Base-by-base conservation (phyloP, 2,329 filamentous ascomycete species). In the Neopestalotiopsis clavispora region DNA sequence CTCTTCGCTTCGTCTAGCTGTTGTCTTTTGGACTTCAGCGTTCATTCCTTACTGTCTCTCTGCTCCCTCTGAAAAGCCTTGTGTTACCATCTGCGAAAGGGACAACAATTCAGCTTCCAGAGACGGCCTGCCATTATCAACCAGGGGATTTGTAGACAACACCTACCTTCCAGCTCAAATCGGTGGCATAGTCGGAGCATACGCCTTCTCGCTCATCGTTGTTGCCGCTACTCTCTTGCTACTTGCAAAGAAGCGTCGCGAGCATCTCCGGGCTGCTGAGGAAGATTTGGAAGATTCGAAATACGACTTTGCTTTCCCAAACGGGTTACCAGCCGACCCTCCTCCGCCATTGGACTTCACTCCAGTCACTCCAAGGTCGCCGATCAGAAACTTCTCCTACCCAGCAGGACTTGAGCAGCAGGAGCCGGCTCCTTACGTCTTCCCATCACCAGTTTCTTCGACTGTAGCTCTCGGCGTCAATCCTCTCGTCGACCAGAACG, bases 151-250 rank as follows among this genome's bases (percentile, higher is more conserved):
- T 63, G 84, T 89, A 74, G 85, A 94, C 78, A 83, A 83, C 71
- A 81, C 86, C 20, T 89, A 92, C 68, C 88, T 98, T 28, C 94
- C 94, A 20, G 91, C 90, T 69, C 92, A 98, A 80, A 91, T 98
- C 74, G 92, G 92, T 72, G 94, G 91, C 73, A 92, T 98, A 70
- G 87, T 95, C 69, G 94, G 91, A 70, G 91, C 93, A 69, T 98
- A 98, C 88, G 86, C 95, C 69, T 80, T 94, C 70, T 93, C 90
- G 45, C 86, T 97, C 76, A 85, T 94, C 75, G 80, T 96, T 75
- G 89, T 96, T 75, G 91, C 93, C 74, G 84, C 89, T 42, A 82
- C 89, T 61, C 83, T 94, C 7, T 83, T 94, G 57, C 78, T 87
- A 28, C 84, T 94, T 7, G 82, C 86, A 66, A 89, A 85, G 78